Base-by-base conservation (phyloP, 148 eudicot genomes). In the Fagopyrum homotropicum region DNA sequence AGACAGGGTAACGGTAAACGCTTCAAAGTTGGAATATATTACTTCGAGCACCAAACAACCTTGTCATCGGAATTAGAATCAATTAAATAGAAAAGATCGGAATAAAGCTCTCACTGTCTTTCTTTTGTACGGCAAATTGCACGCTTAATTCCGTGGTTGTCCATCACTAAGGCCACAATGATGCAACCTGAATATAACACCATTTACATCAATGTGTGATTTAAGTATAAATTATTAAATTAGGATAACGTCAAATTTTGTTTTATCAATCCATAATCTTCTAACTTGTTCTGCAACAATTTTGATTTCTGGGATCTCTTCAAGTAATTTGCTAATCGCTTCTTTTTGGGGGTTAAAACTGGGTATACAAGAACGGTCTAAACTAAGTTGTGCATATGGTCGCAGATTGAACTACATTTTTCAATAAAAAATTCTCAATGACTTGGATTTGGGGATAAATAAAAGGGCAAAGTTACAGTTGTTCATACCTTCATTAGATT, bases 81-180 rank as follows among this genome's bases (percentile, higher is more conserved):
- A n/a, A 22, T 69, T n/a, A n/a, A n/a, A n/a, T n/a, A n/a, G n/a
- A n/a, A n/a, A n/a, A n/a, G n/a, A n/a, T n/a, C n/a, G n/a, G n/a
- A n/a, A n/a, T n/a, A n/a, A n/a, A n/a, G n/a, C n/a, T n/a, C n/a
- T n/a, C n/a, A n/a, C n/a, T n/a, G 87, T 81, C 96, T 84, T 78
- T 90, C 97, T 84, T 96, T 96, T 69, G 99, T 92, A 78, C 88
- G 91, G 57, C 89, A 89, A 80, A 96, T 89, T 59, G 98, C 99
- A 61, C 92, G 93, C 78, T 96, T 96, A n/a, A 96, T 92, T 68
- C 99, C 98, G 84, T 92, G 90, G 79, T 88, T 89, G 84, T 92
- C 97, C 98, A 96, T 91, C 69, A 80, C 80, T 80, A 84, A 1
- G 99, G 98, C 99, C 99, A 96, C 56, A 92, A 75, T 79, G 83